Evolutionary conservation across 768 basidiomycete species (phyloP), one percentile per base, ranked within the genome.

Genomic region (Fistulinella prunicolor): DNA sequence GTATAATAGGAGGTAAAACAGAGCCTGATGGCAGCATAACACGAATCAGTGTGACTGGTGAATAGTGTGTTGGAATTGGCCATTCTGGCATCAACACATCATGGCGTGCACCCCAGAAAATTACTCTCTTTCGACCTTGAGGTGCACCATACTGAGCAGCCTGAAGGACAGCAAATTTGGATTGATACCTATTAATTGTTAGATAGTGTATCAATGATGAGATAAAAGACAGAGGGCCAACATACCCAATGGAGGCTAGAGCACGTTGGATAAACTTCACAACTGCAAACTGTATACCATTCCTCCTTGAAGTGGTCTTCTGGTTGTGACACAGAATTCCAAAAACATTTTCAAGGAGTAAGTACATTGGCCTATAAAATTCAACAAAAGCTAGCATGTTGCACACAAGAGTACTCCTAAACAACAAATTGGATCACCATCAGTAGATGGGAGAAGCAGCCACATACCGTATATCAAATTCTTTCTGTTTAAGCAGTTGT

Each of bases 301-400:
- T 73, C 66, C 40, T 68, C 60, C 56, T 70, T 16, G 49, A 52
- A 42, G 42, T 69, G n/a, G 72, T 72, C 53, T 72, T 66, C 8
- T 86, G 70, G 0, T 67, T 73, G 62, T 79, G 75, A 23, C 63
- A 64, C 1, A 88, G 59, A 7, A 89, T 62, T 0, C 88, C 87
- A 9, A 61, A 61, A 3, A 90, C 87, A 63, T 90, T 90, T 60
- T 90, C 87, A 19, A 90, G 68, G 0, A 89, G 73, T 49, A 89
- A 77, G 51, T 79, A 86, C 20, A 66, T 63, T 0, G 85, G 83
- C 37, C 75, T 64, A 53, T 83, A 87, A 42, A 77, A 71, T 57
- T 89, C 86, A 13, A 81, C 81, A 49, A 77, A 84, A 20, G 80
- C 79, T 8, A 89, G 70, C 85, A 87, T 86, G 50, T 82, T 85